Evolutionary conservation across 2,329 filamentous ascomycete species (phyloP).

Genomic region (Aschersonia sp.): DNA sequence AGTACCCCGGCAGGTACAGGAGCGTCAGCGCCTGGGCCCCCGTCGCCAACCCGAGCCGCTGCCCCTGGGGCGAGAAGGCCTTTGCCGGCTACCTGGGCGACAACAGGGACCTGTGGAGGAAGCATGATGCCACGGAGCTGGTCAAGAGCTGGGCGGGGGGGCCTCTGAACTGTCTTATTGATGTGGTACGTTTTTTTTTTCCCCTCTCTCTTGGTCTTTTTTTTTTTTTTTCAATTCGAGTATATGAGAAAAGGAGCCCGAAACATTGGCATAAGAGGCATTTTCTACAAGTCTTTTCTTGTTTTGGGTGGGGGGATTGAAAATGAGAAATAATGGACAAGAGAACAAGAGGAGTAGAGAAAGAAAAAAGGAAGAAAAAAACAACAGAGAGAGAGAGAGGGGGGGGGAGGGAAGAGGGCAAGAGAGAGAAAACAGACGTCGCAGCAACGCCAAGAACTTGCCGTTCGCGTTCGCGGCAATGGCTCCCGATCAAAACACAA

Average conservation of each 20-base stretch:
- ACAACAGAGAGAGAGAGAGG: background rate
- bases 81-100: conserved; percentile 82
- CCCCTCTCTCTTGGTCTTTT: background rate
- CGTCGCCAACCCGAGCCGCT: conserved; percentile 71
- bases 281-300: background rate
- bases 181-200: conserved; percentile 47
- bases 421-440: no score
- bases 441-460: no score
- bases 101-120: conserved; percentile 63
- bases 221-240: no score
- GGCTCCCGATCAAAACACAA: no score
- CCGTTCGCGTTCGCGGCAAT: no score
- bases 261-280: no score
- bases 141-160: conserved; percentile 54
- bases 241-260: no score
- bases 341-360: background rate
- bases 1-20: conserved; percentile 80
- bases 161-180: conserved; percentile 65
- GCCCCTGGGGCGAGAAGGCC: conserved; percentile 92
- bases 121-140: conserved; percentile 85
- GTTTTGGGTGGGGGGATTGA: background rate
- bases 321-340: background rate
- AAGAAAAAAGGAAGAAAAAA: background rate
- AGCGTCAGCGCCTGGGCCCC: conserved; percentile 83
- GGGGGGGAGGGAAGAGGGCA: no score